Evolutionary conservation across 352 stramenopile species (phyloP), one percentile per base, ranked within the genome.

Genomic region (Globisporangium recalcitrans): DNA sequence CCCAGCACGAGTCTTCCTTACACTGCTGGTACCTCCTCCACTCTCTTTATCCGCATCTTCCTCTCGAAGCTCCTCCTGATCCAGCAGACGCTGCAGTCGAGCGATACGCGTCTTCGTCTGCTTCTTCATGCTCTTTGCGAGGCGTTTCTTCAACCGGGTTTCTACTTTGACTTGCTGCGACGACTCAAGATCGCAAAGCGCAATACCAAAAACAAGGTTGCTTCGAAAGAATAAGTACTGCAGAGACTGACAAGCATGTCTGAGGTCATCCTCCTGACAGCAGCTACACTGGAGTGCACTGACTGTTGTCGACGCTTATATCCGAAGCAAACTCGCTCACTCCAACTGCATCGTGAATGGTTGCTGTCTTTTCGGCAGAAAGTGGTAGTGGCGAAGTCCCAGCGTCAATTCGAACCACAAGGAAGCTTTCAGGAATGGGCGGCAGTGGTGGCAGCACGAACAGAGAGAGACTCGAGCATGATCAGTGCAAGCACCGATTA

Each of bases 391-490:
- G n/a, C n/a, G n/a, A n/a, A n/a, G n/a, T n/a, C n/a, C n/a, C n/a
- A n/a, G n/a, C n/a, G n/a, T n/a, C n/a, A n/a, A n/a, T n/a, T 14
- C 24, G 52, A 29, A 6, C 32, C 52, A 26, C 52, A 59, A 24
- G 11, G 54, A 60, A 60, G 16, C 5, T 52, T 60, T 52, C 54
- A 9, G 54, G 54, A 60, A 60, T 34, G 54, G 19, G 31, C 40
- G 54, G 19, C 13, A 10, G 34, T 19, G 46, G 47, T 53, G 47
- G 11, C 38, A 22, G n/a, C 16, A 21, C 19, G 14, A 44, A 21
- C 14, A 4, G n/a, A 31, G 24, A 52, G 46, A 22, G 46, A 8
- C n/a, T 0, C 1, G 4, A 13, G 36, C 13, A 52, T 52, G 38
- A 21, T 10, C 16, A 46, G 14, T n/a, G n/a, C n/a, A n/a, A n/a